Conservation (phyloP, 495 filamentous ascomycete species). For the Podospora tetraspora region DNA sequence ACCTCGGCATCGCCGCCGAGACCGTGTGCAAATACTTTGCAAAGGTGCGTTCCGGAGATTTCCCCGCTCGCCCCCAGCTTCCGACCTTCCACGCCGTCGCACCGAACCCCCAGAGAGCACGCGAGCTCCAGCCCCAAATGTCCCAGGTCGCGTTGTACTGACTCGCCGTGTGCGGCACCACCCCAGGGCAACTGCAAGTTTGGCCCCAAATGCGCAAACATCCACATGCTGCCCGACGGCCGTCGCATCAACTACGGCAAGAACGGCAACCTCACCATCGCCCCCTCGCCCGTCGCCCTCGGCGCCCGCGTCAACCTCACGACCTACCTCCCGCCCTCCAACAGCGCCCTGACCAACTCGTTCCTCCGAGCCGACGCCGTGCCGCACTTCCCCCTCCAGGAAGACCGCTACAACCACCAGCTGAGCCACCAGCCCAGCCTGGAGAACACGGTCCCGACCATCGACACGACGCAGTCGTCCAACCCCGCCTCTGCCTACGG, state of each 20-base stretch:
- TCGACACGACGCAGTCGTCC: constrained; percentile 74
- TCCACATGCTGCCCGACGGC: constrained; percentile 91
- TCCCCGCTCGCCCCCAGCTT: constrained; percentile 4
- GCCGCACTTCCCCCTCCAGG: constrained; percentile 37
- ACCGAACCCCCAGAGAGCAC: constrained; percentile 8
- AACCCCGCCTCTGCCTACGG: constrained; percentile 76
- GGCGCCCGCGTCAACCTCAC: constrained; percentile 66
- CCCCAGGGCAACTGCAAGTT: constrained; percentile 96
- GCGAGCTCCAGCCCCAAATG: neutral
- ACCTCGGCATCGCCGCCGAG: constrained; percentile 69
- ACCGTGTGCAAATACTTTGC: constrained; percentile 97
- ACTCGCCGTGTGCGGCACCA: constrained; percentile 27
- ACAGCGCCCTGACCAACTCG: constrained; percentile 77
- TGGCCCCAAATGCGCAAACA: constrained; percentile 91
- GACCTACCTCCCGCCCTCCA: constrained; percentile 46
- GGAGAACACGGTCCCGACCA: constrained; percentile 59
- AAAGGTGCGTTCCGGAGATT: constrained; percentile 59
- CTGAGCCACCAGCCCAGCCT: constrained; percentile 41
- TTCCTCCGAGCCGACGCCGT: constrained; percentile 66
- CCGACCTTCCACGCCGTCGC: neutral
- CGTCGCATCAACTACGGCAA: constrained; percentile 74
- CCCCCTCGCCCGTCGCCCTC: constrained; percentile 48
- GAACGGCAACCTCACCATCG: constrained; percentile 45
- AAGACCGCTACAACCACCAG: constrained; percentile 41
- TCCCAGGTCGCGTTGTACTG: constrained; percentile 23